These are phyloP conservation scores for Capsicum rhomboideum DNA, from an alignment of 257 asterid genomes.

Conservation along the genomic window DNA sequence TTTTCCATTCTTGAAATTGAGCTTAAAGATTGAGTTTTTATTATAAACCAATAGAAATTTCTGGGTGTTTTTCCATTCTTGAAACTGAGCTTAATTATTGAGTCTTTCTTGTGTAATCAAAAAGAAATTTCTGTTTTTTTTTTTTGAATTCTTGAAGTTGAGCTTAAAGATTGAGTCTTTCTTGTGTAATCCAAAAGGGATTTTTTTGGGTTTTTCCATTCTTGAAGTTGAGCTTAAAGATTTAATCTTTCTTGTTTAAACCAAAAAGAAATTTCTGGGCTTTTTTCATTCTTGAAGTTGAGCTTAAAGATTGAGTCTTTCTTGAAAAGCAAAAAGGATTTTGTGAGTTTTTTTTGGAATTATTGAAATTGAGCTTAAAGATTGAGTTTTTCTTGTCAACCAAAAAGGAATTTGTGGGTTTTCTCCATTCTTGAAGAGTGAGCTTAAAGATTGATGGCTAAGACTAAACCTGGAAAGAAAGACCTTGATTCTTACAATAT, in stretches of 20 bases:
- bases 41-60: neutral
- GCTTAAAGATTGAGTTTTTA: neutral
- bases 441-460: slow-evolving; percentile 49
- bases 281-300: neutral
- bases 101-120: neutral
- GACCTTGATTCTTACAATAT: slow-evolving; percentile 84
- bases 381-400: neutral
- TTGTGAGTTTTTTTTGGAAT: neutral
- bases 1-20: neutral
- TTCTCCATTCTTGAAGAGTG: neutral
- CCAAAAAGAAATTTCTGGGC: too few relatives aligned
- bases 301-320: neutral
- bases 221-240: neutral
- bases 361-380: neutral
- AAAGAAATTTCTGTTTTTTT: neutral
- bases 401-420: too few relatives aligned
- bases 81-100: neutral
- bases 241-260: neutral
- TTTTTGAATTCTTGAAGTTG: neutral
- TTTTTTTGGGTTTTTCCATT: neutral
- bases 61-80: neutral
- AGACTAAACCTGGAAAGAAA: slow-evolving; percentile 95
- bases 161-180: neutral
- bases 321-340: neutral
- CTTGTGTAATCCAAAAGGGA: neutral